Base-by-base conservation (phyloP, 768 basidiomycete species). In the Tulasnella sp. region DNA sequence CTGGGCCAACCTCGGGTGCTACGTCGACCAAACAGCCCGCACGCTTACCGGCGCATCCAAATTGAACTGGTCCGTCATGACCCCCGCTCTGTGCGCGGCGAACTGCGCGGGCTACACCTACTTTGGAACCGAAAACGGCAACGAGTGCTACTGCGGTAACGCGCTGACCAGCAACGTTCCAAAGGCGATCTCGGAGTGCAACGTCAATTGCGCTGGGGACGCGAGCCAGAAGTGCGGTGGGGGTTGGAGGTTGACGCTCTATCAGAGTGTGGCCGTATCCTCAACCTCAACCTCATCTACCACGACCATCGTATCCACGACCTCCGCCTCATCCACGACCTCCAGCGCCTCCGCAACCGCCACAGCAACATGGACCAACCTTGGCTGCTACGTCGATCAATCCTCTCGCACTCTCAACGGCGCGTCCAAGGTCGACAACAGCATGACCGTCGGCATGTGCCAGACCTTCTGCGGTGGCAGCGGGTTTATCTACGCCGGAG, bases 151-250 rank as follows among this genome's bases (percentile, higher is more conserved):
- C 51, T 79, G 78, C 74, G 78, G 78, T 32, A 79, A 69, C 57
- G 39, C 73, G 29, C 42, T 79, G n/a, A 57, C 44, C 5, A 23
- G 6, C 16, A 51, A 35, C 42, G 20, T 37, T 29, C 29, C 73
- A 26, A 73, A 39, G n/a, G 20, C 70, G 40, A 35, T 67, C 35
- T 39, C 40, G n/a, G 55, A 77, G 2, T 80, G 79, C 70, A 74
- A 35, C 35, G 57, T 70, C 29, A 37, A 78, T 37, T 80, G 79
- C 61, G 32, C 70, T 5, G 79, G 79, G 13, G 61, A 78, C 70
- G 48, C 79, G 26, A 55, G 46, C 6, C 42, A 78, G 73, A 80
- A 32, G 18, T 80, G 79, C 37, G 79, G 79, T 74, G 77, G 77
- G 29, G 10, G 26, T 46, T 57, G 26, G 20, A 40, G 73, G 46